Base-by-base conservation (phyloP, 768 basidiomycete species). In the Lentinula guzmanii region DNA sequence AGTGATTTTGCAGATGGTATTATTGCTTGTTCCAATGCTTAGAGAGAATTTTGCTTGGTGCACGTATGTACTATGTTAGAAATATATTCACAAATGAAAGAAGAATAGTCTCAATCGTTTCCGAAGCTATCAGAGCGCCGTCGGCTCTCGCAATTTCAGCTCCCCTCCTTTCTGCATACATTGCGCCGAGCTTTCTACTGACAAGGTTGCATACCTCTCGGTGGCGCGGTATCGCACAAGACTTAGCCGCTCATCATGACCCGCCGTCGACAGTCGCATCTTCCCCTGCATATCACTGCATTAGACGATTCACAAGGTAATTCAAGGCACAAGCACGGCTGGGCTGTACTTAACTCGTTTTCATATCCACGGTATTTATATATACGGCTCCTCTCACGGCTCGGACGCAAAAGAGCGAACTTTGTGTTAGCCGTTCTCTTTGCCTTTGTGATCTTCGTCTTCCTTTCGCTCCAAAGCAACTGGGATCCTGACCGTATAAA, bases 51-150 rank as follows among this genome's bases (percentile, higher is more conserved):
- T 86, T 56, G 82, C 85, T 15, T 80, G 86, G 28, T 80, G 85
- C 65, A 88, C 90, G 74, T 90, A 88, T 90, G 74, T 90, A 90
- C 74, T 77, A 82, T 70, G 75, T 77, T 62, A 77, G 78, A 67
- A 39, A 80, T 80, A 28, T 35, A 52, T 52, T 28, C n/a, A 24
- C 51, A 52, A 52, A 52, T 52, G 11, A 42, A 64, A 91, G 45
- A 79, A 84, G 52, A 78, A 91, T 55, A 87, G 88, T 11, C 3
- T 28, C 28, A 28, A 28, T 28, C 28, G 28, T 28, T 28, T 28
- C 28, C 28, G 28, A 28, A 28, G 28, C 28, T 28, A 28, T 28
- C 28, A 28, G 28, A 28, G 28, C 28, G 28, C 28, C 28, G 28
- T 28, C 28, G 28, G 28, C 28, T 28, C 28, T 28, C 28, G 28